These are phyloP conservation scores for Ganoderma resinaceum DNA, from an alignment of 1,284 basidiomycete genomes.

Conservation along the genomic window DNA sequence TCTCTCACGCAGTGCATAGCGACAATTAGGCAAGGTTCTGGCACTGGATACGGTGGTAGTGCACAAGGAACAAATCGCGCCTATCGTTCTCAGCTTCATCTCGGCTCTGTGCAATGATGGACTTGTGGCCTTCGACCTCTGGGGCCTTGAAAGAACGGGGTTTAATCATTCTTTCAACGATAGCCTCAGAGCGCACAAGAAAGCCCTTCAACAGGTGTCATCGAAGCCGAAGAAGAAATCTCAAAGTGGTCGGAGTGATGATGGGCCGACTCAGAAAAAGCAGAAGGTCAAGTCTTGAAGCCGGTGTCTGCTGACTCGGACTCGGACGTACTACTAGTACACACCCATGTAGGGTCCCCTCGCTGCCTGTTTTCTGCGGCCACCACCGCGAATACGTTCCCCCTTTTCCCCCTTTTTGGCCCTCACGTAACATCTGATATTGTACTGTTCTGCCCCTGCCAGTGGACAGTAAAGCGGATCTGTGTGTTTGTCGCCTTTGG, in stretches of 20 bases:
- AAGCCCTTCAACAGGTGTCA: constrained; percentile 8
- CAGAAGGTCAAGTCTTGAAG: constrained; percentile 1
- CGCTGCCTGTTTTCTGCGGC: too few relatives aligned
- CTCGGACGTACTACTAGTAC: too few relatives aligned
- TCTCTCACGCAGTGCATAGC: not conserved
- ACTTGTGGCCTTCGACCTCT: constrained; percentile 2
- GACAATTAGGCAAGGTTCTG: not conserved
- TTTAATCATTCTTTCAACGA: constrained; percentile 7
- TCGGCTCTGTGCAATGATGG: constrained; percentile 5
- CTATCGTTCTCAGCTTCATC: constrained; percentile 15
- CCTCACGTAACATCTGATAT: too few relatives aligned
- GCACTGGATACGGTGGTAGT: not conserved
- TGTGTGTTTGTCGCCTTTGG: too few relatives aligned
- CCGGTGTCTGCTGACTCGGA: not conserved
- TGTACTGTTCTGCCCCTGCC: too few relatives aligned
- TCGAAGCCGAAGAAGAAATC: constrained; percentile 4
- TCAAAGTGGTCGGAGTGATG: too few relatives aligned
- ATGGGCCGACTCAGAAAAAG: constrained; percentile 2
- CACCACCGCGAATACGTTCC: too few relatives aligned
- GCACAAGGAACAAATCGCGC: constrained; percentile 14
- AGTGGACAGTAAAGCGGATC: too few relatives aligned
- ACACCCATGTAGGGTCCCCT: too few relatives aligned
- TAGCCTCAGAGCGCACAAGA: constrained; percentile 6
- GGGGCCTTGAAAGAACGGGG: constrained; percentile 11
- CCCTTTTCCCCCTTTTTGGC: too few relatives aligned